Base-by-base conservation (phyloP, 2,329 filamentous ascomycete genomes). In the Ophiocordyceps polyrhachis-furcata region DNA sequence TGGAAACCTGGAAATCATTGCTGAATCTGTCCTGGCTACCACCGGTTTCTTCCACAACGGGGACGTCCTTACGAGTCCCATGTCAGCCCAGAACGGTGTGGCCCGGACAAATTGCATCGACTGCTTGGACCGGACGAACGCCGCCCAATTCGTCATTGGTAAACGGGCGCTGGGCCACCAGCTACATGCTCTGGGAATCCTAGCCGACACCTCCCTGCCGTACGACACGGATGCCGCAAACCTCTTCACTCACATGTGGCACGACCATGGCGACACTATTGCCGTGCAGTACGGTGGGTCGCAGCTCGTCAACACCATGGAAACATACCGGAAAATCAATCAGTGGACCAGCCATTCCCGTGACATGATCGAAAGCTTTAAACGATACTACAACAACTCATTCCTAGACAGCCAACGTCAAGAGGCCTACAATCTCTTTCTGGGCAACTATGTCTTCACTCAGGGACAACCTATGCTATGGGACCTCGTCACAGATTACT, bases 321-420 rank as follows among this genome's bases (percentile, higher is more conserved):
- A 93, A 51, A 98, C 91, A 5, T 98, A 98, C 60, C 83, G 91
- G 46, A 96, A 96, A 63, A 93, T 95, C 59, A 96, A 96, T 52
- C 89, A 96, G 59, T 98, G 91, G 91, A 93, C 87, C 21, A 94
- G 86, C 54, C 87, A 94, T 60, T 95, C 89, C 2, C 76, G 91
- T 52, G 91, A 98, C 60, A 96, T 98, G 89, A 88, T 98, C 20
- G 91, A 98, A 64, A 94, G 86, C 59, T 95, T 98, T 68, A 98
- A 96, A 61, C 77, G 91, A 25, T 98, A 96, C 61, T 98, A 98
- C 62, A 94, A 96, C 64, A 98, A 98, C 57, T 93, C 89, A 0
- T 98, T 98, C 59, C 73, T 98, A 9, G 91, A 98, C 60, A 88
- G 83, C n/a, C 91, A 98, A 58, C 79, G 91, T 29, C 91, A 98